Evolutionary conservation across 2,329 filamentous ascomycete genomes (phyloP).

Genomic region (Talaromyces piceae): DNA sequence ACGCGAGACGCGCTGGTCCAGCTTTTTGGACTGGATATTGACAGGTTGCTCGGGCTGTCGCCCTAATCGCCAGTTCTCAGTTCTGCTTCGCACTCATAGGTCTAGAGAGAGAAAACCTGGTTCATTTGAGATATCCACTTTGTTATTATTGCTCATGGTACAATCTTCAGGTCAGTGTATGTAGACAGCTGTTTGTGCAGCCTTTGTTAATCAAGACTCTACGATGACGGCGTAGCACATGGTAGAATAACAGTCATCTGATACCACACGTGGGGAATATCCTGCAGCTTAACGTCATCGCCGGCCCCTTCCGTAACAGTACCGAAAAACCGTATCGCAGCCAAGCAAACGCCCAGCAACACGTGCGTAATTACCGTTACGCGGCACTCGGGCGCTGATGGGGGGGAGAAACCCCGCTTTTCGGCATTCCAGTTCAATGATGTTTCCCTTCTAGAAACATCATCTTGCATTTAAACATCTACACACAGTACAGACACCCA

Average conservation of each 20-base stretch:
- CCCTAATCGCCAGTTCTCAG: background rate
- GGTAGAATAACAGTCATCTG: too few species aligned
- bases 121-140: background rate
- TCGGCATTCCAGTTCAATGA: background rate
- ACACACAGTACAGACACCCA: background rate
- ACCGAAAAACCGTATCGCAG: background rate
- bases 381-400: background rate
- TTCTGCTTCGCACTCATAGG: background rate
- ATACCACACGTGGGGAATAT: background rate
- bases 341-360: background rate
- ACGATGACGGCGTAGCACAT: too few species aligned
- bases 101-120: background rate
- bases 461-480: background rate
- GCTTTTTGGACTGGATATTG: background rate
- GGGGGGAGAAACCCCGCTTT: background rate
- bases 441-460: background rate
- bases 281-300: background rate
- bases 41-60: background rate
- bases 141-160: background rate
- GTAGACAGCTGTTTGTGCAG: background rate
- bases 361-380: background rate
- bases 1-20: conserved; percentile 11
- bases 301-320: background rate
- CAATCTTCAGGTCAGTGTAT: background rate
- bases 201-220: too few species aligned